A percentile compares a stretch with the other conserved stretches of the same genome.
Conservation (phyloP, 805 yeast genomes). For the Ogataea haglerorum region DNA sequence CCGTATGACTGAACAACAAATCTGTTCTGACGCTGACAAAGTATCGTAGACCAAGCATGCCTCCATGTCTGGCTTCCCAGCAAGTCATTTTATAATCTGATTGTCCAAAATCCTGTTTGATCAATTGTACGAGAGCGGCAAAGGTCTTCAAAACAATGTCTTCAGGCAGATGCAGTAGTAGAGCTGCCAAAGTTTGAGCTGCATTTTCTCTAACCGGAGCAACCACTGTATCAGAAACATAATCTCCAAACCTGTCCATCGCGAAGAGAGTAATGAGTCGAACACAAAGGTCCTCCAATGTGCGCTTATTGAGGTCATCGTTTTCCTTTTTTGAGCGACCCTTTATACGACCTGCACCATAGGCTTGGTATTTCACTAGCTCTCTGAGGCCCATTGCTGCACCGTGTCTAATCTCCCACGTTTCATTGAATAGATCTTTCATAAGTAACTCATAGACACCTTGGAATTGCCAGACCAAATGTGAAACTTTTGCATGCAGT, state of each 20-base stretch:
- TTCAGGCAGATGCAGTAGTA: conserved; percentile 68
- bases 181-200: conserved; percentile 90
- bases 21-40: conserved; percentile 87
- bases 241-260: conserved; percentile 93
- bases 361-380: conserved; percentile 75
- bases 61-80: conserved; percentile 99
- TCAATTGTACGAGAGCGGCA: conserved; percentile 59
- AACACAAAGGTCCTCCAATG: conserved; percentile 85
- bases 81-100: conserved; percentile 50
- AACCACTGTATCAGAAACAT: conserved; percentile 94
- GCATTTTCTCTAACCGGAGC: conserved; percentile 98
- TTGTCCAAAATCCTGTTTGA: conserved; percentile 53
- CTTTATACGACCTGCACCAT: conserved; percentile 76
- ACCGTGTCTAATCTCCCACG: conserved; percentile 96
- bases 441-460: conserved; percentile 82
- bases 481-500: conserved; percentile 67
- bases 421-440: conserved; percentile 74
- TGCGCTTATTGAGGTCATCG: conserved; percentile 56
- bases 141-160: conserved; percentile 61
- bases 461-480: conserved; percentile 89
- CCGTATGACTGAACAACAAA: conserved; percentile 56
- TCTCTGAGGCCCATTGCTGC: conserved; percentile 91
- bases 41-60: conserved; percentile 88
- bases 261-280: conserved; percentile 84
- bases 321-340: conserved; percentile 63